Evolutionary conservation across 345 rosid species (phyloP), one percentile per base, ranked within the genome.

Genomic region (Erucastrum elatum): DNA sequence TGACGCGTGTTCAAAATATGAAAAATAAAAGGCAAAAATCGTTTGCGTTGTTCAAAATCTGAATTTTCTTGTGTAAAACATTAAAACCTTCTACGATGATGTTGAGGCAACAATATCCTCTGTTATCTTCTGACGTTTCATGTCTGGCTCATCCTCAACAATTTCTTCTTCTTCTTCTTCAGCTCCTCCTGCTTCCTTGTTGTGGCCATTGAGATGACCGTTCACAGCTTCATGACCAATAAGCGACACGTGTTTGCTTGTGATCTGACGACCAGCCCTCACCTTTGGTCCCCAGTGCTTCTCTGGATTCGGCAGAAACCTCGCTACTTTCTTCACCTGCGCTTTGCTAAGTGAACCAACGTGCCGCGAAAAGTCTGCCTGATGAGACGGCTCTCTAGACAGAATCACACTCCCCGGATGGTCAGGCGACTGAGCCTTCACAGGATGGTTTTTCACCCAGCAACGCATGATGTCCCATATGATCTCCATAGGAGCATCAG

Each of bases 381-480:
- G 93, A 72, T 89, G 91, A 80, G 85, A 79, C 26, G 97, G 98
- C 83, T 90, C 98, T 84, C 86, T 93, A 35, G 97, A 84, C 33
- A 96, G 92, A 72, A 96, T 96, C 76, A 91, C 91, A 64, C 90
- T 96, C 82, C 98, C 98, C 0, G 99, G 84, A 68, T 77, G 97
- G 70, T 93, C 97, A 70, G 90, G 80, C 12, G 90, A 83, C 71
- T 93, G 99, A 60, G 91, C 82, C 84, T 96, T 96, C 70, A 93
- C 90, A 5, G 99, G 97, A 87, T 96, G 99, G 76, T 83, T 91
- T 77, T 93, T 93, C 25, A 96, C 99, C 97, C 99, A 96, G 88
- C 97, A 90, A 59, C 99, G 96, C 99, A 96, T 93, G 64, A 93
- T 96, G 84, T 96, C 98, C 97, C 99, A 96, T 65, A 96, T 90